Evolutionary conservation across 2,329 filamentous ascomycete genomes (phyloP), one percentile per base, ranked within the genome.

Genomic region (Aspergillus sp.): DNA sequence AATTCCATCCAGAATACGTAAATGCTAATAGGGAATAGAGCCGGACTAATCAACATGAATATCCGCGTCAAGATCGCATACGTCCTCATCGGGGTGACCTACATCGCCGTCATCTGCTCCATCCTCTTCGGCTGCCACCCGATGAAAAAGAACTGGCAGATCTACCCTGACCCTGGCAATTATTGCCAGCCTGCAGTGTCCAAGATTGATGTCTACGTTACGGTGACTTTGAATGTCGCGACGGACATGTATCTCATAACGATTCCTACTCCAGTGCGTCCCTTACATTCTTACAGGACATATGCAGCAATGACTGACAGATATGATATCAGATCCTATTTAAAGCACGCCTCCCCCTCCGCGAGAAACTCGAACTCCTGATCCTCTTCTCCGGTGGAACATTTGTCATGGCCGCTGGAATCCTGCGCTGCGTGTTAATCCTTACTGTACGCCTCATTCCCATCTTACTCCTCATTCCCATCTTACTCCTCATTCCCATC

Each of bases 181-280:
- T 64, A 70, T 46, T 83, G 81, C 58, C 80, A 81, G 56, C 75
- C 79, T 7, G 81, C 80, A 8, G 77, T 84, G 11, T 81, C 82
- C 0, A 75, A 75, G 15, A 77, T 79, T 49, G 75, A 83, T 48
- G 73, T 84, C 39, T 83, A 80, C 68, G 77, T 81, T n/a, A 81
- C 77, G 2, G 78, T 82, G 33, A 71, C 76, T 3, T 71, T 82
- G 59, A 86, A 86, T 61, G 77, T 85, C 3, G 62, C 73, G 1
- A 87, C 84, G 3, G 85, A 87, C 62, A 52, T 85, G 1, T 86
- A 86, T 61, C 74, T 86, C n/a, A 80, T 86, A 56, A 78, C 79
- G 27, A 85, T 86, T 39, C 83, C 84, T 0, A 73, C 84, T 4
- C 83, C 84, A 1, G 82, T 85, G 67, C 58, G 66, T 60, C 21